phyloP scores from a whole-genome alignment of 2,329 filamentous ascomycete genomes.

The Bisporella sp. region DNA sequence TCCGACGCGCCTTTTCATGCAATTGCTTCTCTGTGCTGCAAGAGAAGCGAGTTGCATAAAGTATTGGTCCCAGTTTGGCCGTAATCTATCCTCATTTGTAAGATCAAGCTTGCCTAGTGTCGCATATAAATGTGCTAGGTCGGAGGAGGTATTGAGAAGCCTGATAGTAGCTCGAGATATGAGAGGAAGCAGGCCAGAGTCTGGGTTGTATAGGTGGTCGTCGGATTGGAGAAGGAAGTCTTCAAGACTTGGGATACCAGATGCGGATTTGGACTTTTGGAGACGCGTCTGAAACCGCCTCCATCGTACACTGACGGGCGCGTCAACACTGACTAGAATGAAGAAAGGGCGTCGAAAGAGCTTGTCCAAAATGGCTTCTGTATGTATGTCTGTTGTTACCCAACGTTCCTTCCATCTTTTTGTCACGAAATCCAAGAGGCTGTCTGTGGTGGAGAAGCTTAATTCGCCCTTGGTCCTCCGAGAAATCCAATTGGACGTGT shows the following conservation, averaged over 20 bases:
- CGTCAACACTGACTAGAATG: conserved; percentile 85
- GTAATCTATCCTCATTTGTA: conserved; percentile 68
- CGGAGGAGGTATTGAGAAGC: conserved; percentile 76
- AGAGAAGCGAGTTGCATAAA: conserved; percentile 96
- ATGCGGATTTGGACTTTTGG: conserved; percentile 18
- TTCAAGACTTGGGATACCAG: conserved; percentile 36
- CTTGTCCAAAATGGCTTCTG: conserved; percentile 64
- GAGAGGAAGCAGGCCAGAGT: conserved; percentile 62
- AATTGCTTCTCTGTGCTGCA: conserved; percentile 85
- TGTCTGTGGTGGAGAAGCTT: conserved; percentile 54
- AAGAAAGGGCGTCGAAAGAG: conserved; percentile 83
- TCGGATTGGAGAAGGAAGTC: conserved; percentile 57
- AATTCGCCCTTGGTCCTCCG: neutral
- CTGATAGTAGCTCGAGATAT: conserved; percentile 77
- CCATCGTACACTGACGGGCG: conserved; percentile 80
- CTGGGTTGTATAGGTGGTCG: conserved; percentile 63
- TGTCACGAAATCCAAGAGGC: conserved; percentile 79
- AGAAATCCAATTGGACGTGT: conserved; percentile 6
- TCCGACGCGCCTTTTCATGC: conserved; percentile 95
- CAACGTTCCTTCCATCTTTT: conserved; percentile 75
- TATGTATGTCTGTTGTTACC: conserved; percentile 78
- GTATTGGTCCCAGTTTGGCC: conserved; percentile 93
- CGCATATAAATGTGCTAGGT: conserved; percentile 62
- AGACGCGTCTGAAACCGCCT: conserved; percentile 60
- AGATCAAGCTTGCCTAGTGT: conserved; percentile 72